Conservation (phyloP, 2,329 filamentous ascomycete genomes). For the Trichophyton verrucosum region DNA sequence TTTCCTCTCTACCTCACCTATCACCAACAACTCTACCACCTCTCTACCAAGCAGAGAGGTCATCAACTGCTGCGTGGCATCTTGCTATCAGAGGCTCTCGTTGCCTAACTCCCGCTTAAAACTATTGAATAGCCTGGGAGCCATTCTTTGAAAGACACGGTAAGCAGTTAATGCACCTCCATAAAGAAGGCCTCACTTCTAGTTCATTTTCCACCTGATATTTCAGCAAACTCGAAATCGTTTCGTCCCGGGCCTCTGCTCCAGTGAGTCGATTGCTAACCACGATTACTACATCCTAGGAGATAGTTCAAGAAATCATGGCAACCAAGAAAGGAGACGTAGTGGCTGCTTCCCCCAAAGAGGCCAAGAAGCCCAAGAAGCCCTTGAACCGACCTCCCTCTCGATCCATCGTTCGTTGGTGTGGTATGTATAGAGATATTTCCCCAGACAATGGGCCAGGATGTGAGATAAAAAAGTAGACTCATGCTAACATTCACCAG, state of each 20-base stretch:
- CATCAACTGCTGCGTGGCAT: not conserved
- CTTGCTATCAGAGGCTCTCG: not conserved
- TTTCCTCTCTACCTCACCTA: not conserved
- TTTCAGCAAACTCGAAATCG: not conserved
- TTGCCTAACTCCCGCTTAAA: not conserved
- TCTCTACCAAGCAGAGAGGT: not conserved
- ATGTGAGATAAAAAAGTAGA: not conserved
- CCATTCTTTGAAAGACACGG: not conserved
- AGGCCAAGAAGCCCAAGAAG: not conserved
- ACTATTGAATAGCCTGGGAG: not conserved
- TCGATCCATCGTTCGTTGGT: conserved; percentile 32
- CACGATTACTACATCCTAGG: too few relatives aligned
- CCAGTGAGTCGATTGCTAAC: not conserved
- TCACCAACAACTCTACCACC: not conserved
- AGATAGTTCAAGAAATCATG: not conserved
- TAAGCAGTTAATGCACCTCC: not conserved
- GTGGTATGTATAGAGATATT: conserved; percentile 22
- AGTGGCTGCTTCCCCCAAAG: not conserved
- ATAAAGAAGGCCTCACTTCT: not conserved
- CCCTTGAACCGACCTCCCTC: conserved; percentile 20
- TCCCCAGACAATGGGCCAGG: not conserved
- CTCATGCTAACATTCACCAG: conserved; percentile 20
- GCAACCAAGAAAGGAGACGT: not conserved
- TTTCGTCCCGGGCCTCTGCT: not conserved
- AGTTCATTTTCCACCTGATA: not conserved